Percentiles rank a stretch among this genome's conserved stretches.
phyloP scores from a whole-genome alignment of 31 red algal genomes.

The Odonthalia washingtoniensis region DNA sequence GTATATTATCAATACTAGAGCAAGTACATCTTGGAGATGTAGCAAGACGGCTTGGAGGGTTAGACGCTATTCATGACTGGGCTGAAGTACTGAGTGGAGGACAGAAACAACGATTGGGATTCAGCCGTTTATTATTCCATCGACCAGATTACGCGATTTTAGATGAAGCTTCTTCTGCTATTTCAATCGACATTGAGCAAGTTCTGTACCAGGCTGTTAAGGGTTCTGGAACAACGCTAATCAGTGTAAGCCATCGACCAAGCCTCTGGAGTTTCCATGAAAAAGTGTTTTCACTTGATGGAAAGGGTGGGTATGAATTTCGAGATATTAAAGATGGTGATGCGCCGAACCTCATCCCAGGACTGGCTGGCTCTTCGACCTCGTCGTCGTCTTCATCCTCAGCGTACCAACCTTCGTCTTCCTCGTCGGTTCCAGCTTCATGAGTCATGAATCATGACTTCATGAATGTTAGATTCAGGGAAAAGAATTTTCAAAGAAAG shows the following conservation, averaged over 20 bases:
- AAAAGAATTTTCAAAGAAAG: too few species aligned
- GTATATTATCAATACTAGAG: conserved; percentile 71
- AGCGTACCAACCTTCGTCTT: too few species aligned
- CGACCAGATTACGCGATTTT: conserved; percentile 93
- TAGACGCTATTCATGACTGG: conserved; percentile 96
- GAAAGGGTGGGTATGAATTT: conserved; percentile 87
- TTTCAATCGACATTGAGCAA: conserved; percentile 94
- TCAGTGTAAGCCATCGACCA: conserved; percentile 97
- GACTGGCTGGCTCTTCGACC: conserved; percentile 21
- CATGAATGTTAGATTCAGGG: too few species aligned
- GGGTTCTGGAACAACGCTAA: conserved; percentile 87
- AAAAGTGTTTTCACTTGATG: conserved; percentile 92
- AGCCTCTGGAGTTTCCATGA: conserved; percentile 97
- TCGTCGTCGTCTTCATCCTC: too few species aligned
- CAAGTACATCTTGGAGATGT: conserved; percentile 90
- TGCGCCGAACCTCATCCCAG: conserved; percentile 65
- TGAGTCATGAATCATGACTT: too few species aligned
- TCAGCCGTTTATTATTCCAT: conserved; percentile 91
- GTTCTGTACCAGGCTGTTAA: conserved; percentile 86
- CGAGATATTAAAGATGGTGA: conserved; percentile 75
- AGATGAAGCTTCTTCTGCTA: conserved; percentile 94
- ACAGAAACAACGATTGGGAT: conserved; percentile 96
- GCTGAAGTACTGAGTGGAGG: conserved; percentile 94
- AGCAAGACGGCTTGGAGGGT: conserved; percentile 71
- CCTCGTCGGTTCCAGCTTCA: too few species aligned